phyloP scores from a whole-genome alignment of 164 flowering plant species.

The Annona cherimola region DNA sequence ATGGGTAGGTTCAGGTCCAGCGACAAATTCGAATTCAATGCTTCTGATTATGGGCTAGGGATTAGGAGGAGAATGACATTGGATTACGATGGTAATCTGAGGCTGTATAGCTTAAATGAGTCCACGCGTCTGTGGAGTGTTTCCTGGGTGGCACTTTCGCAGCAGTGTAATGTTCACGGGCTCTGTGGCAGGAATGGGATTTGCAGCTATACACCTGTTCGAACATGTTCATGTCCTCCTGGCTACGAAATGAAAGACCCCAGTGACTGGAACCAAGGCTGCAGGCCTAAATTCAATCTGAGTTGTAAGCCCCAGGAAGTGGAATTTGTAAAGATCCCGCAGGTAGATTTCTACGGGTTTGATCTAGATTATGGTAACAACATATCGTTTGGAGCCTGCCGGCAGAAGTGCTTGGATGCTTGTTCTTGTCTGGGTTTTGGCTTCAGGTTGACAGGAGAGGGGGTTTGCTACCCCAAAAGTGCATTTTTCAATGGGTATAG shows the following conservation, averaged over 20 bases:
- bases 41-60: slow-evolving; percentile 10
- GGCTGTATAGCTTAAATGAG: slow-evolving; percentile 17
- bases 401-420: slow-evolving; percentile 9
- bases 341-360: slow-evolving; percentile 31
- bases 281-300: slow-evolving; percentile 27
- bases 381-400: slow-evolving; percentile 19
- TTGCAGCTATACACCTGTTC: slow-evolving; percentile 9
- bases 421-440: slow-evolving; percentile 25
- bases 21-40: slow-evolving; percentile 8
- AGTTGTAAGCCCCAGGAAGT: slow-evolving; percentile 19
- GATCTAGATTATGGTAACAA: slow-evolving; percentile 7
- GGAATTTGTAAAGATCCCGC: slow-evolving; percentile 18
- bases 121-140: slow-evolving; percentile 10
- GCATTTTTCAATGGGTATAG: slow-evolving; percentile 11
- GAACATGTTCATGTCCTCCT: slow-evolving; percentile 12
- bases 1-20: slow-evolving; percentile 15
- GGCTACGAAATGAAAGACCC: slow-evolving; percentile 11
- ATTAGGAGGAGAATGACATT: slow-evolving; percentile 11
- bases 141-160: slow-evolving; percentile 8
- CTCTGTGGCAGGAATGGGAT: slow-evolving; percentile 12
- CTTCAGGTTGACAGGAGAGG: slow-evolving; percentile 19
- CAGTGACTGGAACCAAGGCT: slow-evolving; percentile 30
- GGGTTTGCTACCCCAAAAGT: slow-evolving; percentile 3
- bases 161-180: slow-evolving; percentile 16
- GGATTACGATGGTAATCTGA: slow-evolving; percentile 16